phyloP scores from a whole-genome alignment of 345 rosid genomes.

The Erucastrum elatum region DNA sequence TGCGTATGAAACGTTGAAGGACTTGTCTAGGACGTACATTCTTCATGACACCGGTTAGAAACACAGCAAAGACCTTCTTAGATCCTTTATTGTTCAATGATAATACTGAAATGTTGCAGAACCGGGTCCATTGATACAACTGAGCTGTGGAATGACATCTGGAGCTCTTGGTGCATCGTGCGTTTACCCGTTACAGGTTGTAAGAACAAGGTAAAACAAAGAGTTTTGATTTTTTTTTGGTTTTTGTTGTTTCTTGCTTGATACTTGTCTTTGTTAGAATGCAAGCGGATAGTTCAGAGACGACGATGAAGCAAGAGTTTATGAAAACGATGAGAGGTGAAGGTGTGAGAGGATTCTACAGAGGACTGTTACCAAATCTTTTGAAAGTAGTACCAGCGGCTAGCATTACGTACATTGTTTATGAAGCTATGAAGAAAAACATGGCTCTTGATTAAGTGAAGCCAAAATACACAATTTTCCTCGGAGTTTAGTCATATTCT shows the following conservation, averaged over 20 bases:
- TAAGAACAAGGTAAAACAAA: slow-evolving; percentile 81
- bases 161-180: slow-evolving; percentile 94
- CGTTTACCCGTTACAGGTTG: slow-evolving; percentile 98
- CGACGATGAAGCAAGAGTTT: slow-evolving; percentile 85
- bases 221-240: too few relatives aligned
- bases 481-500: slow-evolving; percentile 16
- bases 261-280: slow-evolving; percentile 49
- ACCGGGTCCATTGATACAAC: slow-evolving; percentile 86
- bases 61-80: not conserved
- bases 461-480: slow-evolving; percentile 24
- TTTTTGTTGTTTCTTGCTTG: not conserved
- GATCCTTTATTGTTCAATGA: not conserved
- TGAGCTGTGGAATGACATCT: slow-evolving; percentile 90
- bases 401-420: slow-evolving; percentile 64
- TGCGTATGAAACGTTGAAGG: slow-evolving; percentile 90
- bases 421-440: slow-evolving; percentile 90
- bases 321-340: slow-evolving; percentile 75
- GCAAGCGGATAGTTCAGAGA: slow-evolving; percentile 78
- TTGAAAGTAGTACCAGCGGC: slow-evolving; percentile 73
- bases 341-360: slow-evolving; percentile 87
- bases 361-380: slow-evolving; percentile 92
- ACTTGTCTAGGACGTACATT: slow-evolving; percentile 78
- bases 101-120: slow-evolving; percentile 44
- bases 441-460: slow-evolving; percentile 57
- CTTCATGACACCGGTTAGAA: slow-evolving; percentile 66